Base-by-base conservation (phyloP, 2,329 filamentous ascomycete genomes). In the Talaromyces marneffei region DNA sequence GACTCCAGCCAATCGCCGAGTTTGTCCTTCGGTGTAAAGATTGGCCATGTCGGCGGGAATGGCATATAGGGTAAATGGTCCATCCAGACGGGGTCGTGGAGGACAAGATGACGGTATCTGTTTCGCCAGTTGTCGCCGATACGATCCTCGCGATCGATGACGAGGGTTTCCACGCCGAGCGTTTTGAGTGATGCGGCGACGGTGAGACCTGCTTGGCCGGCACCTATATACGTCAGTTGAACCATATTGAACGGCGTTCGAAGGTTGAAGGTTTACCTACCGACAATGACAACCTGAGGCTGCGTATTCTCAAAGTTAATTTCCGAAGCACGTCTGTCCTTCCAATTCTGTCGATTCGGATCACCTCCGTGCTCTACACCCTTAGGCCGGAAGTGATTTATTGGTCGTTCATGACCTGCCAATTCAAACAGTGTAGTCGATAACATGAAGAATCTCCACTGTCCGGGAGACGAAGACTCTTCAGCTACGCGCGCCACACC, bases 1-100 rank as follows among this genome's bases (percentile, higher is more conserved):
- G 81, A 76, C 65, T 89, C 86, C 63, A 90, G 85, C 74, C 85
- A 90, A 46, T 88, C 85, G 1, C 80, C 87, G 0, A 89, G 76
- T 68, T 90, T 90, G 71, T 90, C 87, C 68, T 89, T 90, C 4
- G 87, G 86, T 0, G 86, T 88, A 70, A 88, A 90, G 16, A 87
- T 76, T 3, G 87, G 87, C 87, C 87, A 90, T 57, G 81, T 80
- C 0, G 79, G 68, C 0, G 87, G 87, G 68, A 89, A 90, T 0
- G 76, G 74, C 3, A 90, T 66, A 69, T 88, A 90, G 0, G 87
- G 84, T 76, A 88, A 75, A 67, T 79, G 77, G 56, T 76, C 74
- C 59, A 75, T 79, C 71, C 77, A 86, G 2, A 89, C 83, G 0
- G 86, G 85, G 65, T 89, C 87, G 66, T 90, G 87, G 0, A 87